phyloP scores from a whole-genome alignment of 257 asterid species.

The Gardenia jasminoides region DNA sequence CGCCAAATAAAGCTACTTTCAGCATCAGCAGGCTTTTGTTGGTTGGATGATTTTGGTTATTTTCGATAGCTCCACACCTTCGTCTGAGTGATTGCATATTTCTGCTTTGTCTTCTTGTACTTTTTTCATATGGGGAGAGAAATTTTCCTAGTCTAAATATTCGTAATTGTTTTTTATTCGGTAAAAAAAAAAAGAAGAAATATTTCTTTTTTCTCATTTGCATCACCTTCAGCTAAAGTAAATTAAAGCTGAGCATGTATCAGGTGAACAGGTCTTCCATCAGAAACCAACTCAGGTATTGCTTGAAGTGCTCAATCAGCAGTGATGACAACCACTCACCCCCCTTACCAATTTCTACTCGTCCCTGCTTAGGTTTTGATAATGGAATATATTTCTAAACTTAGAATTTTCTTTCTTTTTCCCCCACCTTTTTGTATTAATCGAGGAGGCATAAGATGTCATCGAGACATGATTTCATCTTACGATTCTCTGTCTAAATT shows the following conservation, averaged over 20 bases:
- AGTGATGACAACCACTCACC: conserved; percentile 11
- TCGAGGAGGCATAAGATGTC: background rate
- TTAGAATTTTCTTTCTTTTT: no score
- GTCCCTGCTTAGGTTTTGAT: background rate
- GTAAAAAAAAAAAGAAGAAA: background rate
- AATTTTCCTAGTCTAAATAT: background rate
- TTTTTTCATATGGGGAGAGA: background rate
- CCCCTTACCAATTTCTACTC: background rate
- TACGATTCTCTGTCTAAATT: no score
- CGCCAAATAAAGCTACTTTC: conserved; percentile 13
- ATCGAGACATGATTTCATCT: background rate
- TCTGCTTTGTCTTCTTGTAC: conserved; percentile 23
- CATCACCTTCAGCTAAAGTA: conserved; percentile 10
- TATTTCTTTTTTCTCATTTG: background rate
- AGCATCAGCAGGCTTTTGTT: conserved; percentile 33
- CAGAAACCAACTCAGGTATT: conserved; percentile 7
- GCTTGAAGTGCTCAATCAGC: conserved; percentile 13
- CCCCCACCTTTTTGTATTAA: no score
- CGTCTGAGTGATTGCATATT: conserved; percentile 23
- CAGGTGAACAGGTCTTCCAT: conserved; percentile 3
- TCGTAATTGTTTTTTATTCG: background rate
- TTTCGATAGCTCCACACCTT: conserved; percentile 26
- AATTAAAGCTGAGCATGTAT: conserved; percentile 16
- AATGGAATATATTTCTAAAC: background rate
- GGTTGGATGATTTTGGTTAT: conserved; percentile 26